phyloP scores from a whole-genome alignment of 306 rosid species.

The Prunus persica region DNA sequence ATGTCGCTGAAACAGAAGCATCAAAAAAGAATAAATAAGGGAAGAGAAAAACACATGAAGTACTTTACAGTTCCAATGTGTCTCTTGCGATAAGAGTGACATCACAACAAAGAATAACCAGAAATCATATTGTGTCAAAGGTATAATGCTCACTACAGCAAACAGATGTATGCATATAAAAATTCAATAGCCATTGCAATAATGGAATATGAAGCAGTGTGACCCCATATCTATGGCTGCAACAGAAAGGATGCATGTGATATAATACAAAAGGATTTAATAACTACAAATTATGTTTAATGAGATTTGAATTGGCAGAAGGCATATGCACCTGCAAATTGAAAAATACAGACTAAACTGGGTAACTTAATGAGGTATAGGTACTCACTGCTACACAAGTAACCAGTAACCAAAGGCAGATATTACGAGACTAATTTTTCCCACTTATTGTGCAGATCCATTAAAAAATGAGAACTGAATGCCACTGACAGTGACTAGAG shows the following conservation, averaged over 20 bases:
- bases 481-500: not conserved
- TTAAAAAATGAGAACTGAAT: not conserved
- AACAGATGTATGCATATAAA: not conserved
- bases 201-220: not conserved
- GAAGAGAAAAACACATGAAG: slow-evolving; percentile 16
- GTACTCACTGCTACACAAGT: not conserved
- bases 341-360: not conserved
- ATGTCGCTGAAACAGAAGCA: slow-evolving; percentile 46
- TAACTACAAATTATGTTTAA: not conserved
- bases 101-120: not conserved
- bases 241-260: not conserved
- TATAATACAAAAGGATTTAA: not conserved
- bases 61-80: slow-evolving; percentile 6
- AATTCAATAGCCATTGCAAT: not conserved
- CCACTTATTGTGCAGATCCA: not conserved
- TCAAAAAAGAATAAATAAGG: slow-evolving; percentile 8
- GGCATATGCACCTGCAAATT: not conserved
- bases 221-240: not conserved
- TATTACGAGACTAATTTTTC: not conserved
- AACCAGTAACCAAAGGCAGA: not conserved
- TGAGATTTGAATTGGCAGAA: not conserved
- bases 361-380: not conserved
- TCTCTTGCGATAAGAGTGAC: not conserved
- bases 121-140: not conserved
- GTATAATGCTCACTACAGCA: not conserved